Conservation (phyloP, 2,329 filamentous ascomycete species). For the Trichoderma semiorbis region DNA sequence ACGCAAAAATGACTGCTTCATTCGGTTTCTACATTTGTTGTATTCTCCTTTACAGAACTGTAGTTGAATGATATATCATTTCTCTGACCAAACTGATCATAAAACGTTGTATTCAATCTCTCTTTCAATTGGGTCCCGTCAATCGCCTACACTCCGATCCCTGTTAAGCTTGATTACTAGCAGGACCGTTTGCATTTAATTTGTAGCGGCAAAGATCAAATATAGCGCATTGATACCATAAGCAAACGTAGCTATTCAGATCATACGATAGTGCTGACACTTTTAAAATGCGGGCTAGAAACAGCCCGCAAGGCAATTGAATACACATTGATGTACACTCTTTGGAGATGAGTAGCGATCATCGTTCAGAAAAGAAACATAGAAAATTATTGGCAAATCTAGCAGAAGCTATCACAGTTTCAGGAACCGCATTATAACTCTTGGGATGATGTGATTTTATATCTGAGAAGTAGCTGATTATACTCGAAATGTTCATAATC, state of each 20-base stretch:
- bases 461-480: neutral
- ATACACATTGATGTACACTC: neutral
- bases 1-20: no score
- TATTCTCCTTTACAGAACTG: neutral
- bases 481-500: neutral
- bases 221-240: neutral
- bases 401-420: neutral
- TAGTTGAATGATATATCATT: neutral
- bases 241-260: neutral
- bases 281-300: neutral
- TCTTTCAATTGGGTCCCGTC: neutral
- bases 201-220: neutral
- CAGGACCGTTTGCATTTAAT: neutral
- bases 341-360: neutral
- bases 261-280: neutral
- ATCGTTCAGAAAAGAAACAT: neutral
- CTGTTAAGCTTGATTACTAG: neutral
- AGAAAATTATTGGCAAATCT: fast-evolving
- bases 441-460: neutral
- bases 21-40: no score
- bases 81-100: neutral
- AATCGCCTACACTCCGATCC: neutral
- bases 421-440: neutral
- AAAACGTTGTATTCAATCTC: neutral
- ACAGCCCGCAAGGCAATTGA: neutral